A percentile compares a stretch with the other conserved stretches of the same genome.
These are phyloP conservation scores for Pythium guiyangense DNA, from an alignment of 352 stramenopile genomes.

Conservation along the genomic window DNA sequence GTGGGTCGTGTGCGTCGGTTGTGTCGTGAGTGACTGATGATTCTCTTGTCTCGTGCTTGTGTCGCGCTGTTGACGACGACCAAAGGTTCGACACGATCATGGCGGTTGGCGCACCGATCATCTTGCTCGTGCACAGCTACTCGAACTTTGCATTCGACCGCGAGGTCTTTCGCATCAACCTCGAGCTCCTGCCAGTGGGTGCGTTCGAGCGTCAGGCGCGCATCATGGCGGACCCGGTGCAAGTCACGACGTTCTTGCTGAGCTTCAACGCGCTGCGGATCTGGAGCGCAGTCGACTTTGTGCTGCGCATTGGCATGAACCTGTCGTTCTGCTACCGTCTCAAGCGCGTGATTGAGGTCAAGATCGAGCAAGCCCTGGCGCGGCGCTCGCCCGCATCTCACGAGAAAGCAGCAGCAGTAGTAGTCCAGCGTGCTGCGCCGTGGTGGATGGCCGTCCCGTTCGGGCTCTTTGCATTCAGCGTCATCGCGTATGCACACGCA, in stretches of 20 bases:
- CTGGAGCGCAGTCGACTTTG: constrained; percentile 14
- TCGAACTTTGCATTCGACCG: constrained; percentile 27
- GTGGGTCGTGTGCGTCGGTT: too few relatives aligned
- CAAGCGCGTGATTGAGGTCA: constrained; percentile 27
- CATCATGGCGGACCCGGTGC: constrained; percentile 20
- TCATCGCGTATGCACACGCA: constrained; percentile 12
- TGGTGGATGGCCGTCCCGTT: constrained; percentile 17
- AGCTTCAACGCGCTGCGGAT: constrained; percentile 35
- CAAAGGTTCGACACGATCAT: constrained; percentile 27
- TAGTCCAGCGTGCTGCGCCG: constrained; percentile 6
- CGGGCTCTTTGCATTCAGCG: constrained; percentile 3
- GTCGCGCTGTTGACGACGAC: too few relatives aligned
- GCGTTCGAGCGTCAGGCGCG: constrained; percentile 30
- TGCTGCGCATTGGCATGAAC: constrained; percentile 34
- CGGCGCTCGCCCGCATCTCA: not conserved
- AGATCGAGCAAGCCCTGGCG: constrained; percentile 5
- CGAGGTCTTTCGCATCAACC: constrained; percentile 2
- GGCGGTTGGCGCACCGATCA: constrained; percentile 21
- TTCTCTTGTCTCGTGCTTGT: too few relatives aligned
- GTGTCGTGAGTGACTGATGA: not conserved
- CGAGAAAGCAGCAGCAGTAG: not conserved
- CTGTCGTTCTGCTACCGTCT: constrained; percentile 33
- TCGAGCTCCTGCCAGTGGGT: not conserved
- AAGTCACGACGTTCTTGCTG: constrained; percentile 23
- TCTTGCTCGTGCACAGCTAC: constrained; percentile 25